Evolutionary conservation across 495 filamentous ascomycete species (phyloP).

Genomic region (Penicillium tannophilum): DNA sequence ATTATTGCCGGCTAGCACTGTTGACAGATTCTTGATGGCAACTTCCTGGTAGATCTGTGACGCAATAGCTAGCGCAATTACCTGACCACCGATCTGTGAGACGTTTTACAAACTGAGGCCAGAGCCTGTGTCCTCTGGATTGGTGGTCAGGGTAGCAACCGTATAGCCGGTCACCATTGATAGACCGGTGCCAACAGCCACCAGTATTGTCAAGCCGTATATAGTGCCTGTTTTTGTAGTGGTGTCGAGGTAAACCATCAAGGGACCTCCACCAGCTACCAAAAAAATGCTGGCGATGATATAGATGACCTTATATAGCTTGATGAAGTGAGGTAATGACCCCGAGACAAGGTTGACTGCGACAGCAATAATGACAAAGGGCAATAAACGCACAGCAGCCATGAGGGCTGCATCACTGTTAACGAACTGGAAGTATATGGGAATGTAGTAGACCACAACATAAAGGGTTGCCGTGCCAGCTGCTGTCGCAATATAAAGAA

Average conservation of each 20-base stretch:
- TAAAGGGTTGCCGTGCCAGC: not conserved
- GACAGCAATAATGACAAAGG: conserved; percentile 14
- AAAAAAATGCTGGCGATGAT: conserved; percentile 26
- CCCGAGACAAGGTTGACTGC: conserved; percentile 11
- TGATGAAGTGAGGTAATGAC: not conserved
- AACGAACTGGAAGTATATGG: conserved; percentile 9
- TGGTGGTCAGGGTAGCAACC: conserved; percentile 3
- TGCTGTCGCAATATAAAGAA: not conserved
- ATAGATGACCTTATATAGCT: conserved; percentile 32
- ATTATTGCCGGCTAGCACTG: too few relatives aligned
- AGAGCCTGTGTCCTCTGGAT: not conserved
- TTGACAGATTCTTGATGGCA: too few relatives aligned
- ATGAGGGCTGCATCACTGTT: not conserved
- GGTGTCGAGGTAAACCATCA: not conserved
- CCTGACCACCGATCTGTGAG: conserved; percentile 7
- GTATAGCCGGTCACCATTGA: conserved; percentile 2
- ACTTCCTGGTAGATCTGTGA: not conserved
- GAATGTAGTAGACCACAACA: conserved; percentile 7
- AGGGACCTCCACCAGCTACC: not conserved
- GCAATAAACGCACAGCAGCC: conserved; percentile 6
- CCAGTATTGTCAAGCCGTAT: conserved; percentile 57
- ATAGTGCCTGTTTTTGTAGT: conserved; percentile 37
- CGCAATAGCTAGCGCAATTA: conserved; percentile 12
- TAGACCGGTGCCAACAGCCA: conserved; percentile 43
- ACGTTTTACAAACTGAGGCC: conserved; percentile 2